Conservation (phyloP, 306 rosid species). For the Sicyos baderoa region DNA sequence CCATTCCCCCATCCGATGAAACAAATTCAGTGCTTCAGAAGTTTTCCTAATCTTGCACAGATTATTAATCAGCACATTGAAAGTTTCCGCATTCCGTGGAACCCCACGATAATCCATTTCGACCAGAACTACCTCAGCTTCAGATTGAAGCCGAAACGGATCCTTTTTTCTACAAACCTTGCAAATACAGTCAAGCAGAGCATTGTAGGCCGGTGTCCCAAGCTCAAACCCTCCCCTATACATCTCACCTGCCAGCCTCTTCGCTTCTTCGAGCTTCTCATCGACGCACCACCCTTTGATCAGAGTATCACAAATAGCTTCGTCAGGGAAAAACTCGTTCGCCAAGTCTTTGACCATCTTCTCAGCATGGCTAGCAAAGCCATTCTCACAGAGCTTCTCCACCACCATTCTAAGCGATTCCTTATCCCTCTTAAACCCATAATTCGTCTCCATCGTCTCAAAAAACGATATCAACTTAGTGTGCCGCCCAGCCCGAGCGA, state of each 20-base stretch:
- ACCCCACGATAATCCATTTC: conserved; percentile 61
- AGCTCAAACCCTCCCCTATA: conserved; percentile 72
- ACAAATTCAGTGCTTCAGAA: conserved; percentile 46
- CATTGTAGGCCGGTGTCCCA: conserved; percentile 51
- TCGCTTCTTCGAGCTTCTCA: conserved; percentile 62
- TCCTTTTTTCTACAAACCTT: conserved; percentile 66
- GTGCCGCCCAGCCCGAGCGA: conserved; percentile 60
- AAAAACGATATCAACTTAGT: conserved; percentile 52
- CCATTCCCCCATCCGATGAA: conserved; percentile 58
- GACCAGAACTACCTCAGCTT: conserved; percentile 50
- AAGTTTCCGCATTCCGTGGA: conserved; percentile 77
- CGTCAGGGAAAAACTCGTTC: conserved; percentile 58
- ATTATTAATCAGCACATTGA: conserved; percentile 55
- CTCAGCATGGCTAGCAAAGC: conserved; percentile 63
- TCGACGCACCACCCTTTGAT: conserved; percentile 61
- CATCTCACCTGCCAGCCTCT: conserved; percentile 70
- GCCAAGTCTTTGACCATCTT: conserved; percentile 63
- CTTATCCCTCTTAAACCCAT: conserved; percentile 48
- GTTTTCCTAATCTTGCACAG: conserved; percentile 76
- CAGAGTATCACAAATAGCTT: conserved; percentile 45
- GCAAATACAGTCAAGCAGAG: conserved; percentile 65
- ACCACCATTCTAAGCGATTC: conserved; percentile 44
- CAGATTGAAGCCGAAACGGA: conserved; percentile 51
- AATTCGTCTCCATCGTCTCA: conserved; percentile 66
- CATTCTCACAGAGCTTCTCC: conserved; percentile 57